Evolutionary conservation across 1,139 yeast genomes (phyloP), one percentile per base, ranked within the genome.

Genomic region (Geotrichum reessii): DNA sequence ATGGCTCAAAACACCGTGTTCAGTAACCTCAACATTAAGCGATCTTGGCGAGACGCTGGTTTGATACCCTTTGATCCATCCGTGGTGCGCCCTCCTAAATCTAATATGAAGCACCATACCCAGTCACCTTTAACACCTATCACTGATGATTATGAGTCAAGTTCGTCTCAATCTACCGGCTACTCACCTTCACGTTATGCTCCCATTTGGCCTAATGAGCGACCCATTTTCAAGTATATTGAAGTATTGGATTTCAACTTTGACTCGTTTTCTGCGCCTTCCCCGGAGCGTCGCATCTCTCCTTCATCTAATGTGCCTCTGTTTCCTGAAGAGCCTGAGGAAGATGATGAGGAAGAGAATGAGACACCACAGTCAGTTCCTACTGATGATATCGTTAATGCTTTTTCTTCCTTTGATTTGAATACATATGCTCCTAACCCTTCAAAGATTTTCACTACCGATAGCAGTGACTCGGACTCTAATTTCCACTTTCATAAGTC

Each of bases 51-150:
- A 8, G 44, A 44, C 17, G 48, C 56, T 6, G 59, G 61, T 8
- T 21, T 56, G 33, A 53, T 58, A 28, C 59, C 61, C 2, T 58
- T 53, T 50, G 55, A 58, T 47, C 58, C 61, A 7, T 49, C 59
- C 14, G 46, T 24, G 8, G 46, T 37, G 12, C 50, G 50, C n/a
- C 53, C 55, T 6, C 27, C 50, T 1, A 37, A 12, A 11, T 11
- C 50, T 9, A 25, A 42, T 17, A 19, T 50, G 9, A 33, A 33
- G 12, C 22, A 24, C 25, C 17, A 25, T 25, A 48, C 27, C 17
- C 37, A 48, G 17, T 24, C 53, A 8, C 49, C 47, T 12, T 42
- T 52, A 12, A 52, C 55, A 11, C 52, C 58, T 1, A 27, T 37
- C 12, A 42, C 53, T 21, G 56, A 49, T 27, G 56, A 56, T 9